Evolutionary conservation across 352 stramenopile species (phyloP), one percentile per base, ranked within the genome.

Genomic region (Blastocystis sp.): DNA sequence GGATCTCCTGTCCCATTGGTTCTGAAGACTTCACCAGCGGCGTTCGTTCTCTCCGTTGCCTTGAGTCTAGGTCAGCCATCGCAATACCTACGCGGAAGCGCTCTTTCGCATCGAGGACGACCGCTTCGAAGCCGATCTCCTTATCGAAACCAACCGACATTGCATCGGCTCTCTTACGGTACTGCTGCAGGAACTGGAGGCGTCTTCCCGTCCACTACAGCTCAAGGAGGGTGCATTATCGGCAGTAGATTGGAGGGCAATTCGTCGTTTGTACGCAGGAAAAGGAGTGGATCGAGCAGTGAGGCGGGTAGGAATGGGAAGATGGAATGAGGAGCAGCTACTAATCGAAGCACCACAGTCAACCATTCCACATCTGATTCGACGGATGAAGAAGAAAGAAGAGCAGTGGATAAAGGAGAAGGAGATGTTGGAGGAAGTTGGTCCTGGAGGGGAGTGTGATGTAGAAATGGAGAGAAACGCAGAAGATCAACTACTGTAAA

Each of bases 61-160:
- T 7, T 78, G 24, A 57, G 8, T 29, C 11, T 90, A 93, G 89
- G 97, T 98, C 87, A 97, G 98, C 93, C 93, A 96, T 51, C 97
- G 97, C 84, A 99, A 99, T 88, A 92, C 97, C 79, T 97, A 98
- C 87, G 97, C 99, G 87, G 96, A 99, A 88, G 93, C 93, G 6
- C 89, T 99, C 0, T 99, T 99, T 89, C 95, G 97, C 84, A 97
- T 93, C 73, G 97, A 99, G 89, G 97, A 99, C 88, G 96, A 99
- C 88, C 92, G 96, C 9, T 97, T 95, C 88, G 93, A 97, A 89
- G 93, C 96, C 59, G 93, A 97, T 88, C 95, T 97, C 90, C 89
- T 93, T 11, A 98, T 99, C 84, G 97, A 99, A 67, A 93, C 93
- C 0, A 99, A 98, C 89, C 90, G 92, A 32, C 92, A 91, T 29